Percentiles rank a stretch among this genome's conserved stretches.
Evolutionary conservation across 2,329 filamentous ascomycete species (phyloP).

Genomic region (Cladosporium sphaerospermum): DNA sequence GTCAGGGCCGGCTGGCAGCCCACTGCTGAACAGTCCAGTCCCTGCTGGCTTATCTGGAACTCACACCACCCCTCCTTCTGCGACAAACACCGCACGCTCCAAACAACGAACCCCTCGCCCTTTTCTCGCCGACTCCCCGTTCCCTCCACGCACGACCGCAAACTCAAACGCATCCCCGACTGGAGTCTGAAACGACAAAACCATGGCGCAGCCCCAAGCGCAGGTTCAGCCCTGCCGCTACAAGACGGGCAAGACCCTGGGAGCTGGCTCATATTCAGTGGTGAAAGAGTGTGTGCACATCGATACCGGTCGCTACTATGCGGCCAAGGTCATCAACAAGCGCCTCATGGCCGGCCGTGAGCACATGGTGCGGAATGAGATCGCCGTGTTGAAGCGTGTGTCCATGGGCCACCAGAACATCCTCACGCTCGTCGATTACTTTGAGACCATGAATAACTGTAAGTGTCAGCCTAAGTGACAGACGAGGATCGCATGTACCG

Average conservation of each 20-base stretch:
- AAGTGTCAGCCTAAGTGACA: slow-evolving; percentile 23
- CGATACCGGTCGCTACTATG: slow-evolving; percentile 95
- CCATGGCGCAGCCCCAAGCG: slow-evolving; percentile 21
- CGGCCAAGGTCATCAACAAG: slow-evolving; percentile 99
- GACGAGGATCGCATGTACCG: background rate
- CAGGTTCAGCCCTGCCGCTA: slow-evolving; percentile 93
- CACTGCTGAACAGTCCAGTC: too few relatives aligned
- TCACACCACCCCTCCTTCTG: too few relatives aligned
- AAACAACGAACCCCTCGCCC: too few relatives aligned
- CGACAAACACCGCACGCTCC: too few relatives aligned
- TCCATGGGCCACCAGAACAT: slow-evolving; percentile 99
- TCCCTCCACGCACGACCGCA: too few relatives aligned
- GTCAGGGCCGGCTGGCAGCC: too few relatives aligned
- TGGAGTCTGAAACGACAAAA: background rate
- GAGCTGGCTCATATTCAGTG: slow-evolving; percentile 93
- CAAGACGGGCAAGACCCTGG: slow-evolving; percentile 96
- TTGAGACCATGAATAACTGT: slow-evolving; percentile 98
- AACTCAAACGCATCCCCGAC: too few relatives aligned
- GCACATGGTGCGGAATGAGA: slow-evolving; percentile 99
- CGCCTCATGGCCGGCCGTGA: slow-evolving; percentile 93
- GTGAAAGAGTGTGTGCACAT: slow-evolving; percentile 99
- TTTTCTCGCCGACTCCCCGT: too few relatives aligned
- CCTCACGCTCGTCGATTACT: slow-evolving; percentile 94
- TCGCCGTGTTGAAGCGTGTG: slow-evolving; percentile 93
- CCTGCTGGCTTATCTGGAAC: too few relatives aligned